Evolutionary conservation across 192 early-diverging fungal genomes (phyloP).

Genomic region (Dissophora ornata): DNA sequence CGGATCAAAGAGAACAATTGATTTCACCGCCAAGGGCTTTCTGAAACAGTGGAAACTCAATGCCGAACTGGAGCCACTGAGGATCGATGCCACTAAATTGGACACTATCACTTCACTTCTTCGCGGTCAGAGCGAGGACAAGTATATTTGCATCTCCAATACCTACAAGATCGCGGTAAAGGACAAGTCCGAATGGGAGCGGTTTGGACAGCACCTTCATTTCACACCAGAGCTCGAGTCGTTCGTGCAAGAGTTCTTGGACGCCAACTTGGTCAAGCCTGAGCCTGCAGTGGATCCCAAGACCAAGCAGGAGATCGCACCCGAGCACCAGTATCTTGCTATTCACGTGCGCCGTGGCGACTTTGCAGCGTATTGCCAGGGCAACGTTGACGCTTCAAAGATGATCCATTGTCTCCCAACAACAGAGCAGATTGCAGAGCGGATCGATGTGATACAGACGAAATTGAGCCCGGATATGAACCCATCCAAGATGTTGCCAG

Average conservation of each 20-base stretch:
- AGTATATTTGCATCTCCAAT: constrained; percentile 50
- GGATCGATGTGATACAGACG: constrained; percentile 30
- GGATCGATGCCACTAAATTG: constrained; percentile 20
- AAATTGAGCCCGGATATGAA: constrained; percentile 26
- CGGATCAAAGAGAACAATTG: constrained; percentile 42
- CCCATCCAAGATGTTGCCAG: constrained; percentile 29
- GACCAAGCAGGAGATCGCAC: constrained; percentile 5
- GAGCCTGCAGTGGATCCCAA: constrained; percentile 18
- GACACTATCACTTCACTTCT: constrained; percentile 18
- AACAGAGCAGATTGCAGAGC: constrained; percentile 40
- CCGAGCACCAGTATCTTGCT: constrained; percentile 19
- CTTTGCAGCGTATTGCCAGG: constrained; percentile 32
- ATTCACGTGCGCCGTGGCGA: constrained; percentile 50
- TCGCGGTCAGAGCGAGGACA: constrained; percentile 13
- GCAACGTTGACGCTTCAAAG: constrained; percentile 29
- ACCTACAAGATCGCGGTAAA: constrained; percentile 50
- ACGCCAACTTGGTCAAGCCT: constrained; percentile 21
- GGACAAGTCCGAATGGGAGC: constrained; percentile 52
- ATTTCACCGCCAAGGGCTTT: constrained; percentile 52
- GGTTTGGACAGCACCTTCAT: constrained; percentile 40
- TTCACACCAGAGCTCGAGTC: constrained; percentile 42
- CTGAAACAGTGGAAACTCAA: constrained; percentile 48
- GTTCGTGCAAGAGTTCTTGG: constrained; percentile 33
- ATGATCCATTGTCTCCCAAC: constrained; percentile 45
- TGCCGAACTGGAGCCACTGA: constrained; percentile 10